A percentile compares a stretch with the other conserved stretches of the same genome.
These are phyloP conservation scores for Rossbeevera mucosa DNA, from an alignment of 768 basidiomycete species.

Conservation along the genomic window DNA sequence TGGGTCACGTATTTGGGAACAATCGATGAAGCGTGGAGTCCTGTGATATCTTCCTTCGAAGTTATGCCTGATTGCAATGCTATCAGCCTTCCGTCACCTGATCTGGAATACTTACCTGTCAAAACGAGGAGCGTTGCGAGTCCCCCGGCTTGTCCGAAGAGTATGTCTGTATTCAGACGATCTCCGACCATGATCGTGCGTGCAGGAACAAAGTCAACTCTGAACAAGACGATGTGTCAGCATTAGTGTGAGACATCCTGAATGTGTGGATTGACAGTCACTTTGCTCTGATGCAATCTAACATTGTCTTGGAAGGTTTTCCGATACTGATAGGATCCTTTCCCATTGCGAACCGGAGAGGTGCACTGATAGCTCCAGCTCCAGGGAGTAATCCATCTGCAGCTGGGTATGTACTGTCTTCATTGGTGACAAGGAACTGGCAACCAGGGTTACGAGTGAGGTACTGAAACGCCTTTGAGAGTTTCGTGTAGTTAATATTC, in stretches of 20 bases:
- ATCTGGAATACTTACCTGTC: constrained; percentile 54
- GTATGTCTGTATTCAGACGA: constrained; percentile 91
- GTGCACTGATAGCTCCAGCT: constrained; percentile 79
- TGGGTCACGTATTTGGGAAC: constrained; percentile 78
- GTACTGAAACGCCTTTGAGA: constrained; percentile 89
- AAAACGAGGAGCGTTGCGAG: constrained; percentile 86
- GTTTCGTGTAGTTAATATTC: constrained; percentile 87
- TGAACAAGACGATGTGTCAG: constrained; percentile 33
- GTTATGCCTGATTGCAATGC: constrained; percentile 59
- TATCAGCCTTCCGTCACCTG: background rate
- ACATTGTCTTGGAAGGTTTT: constrained; percentile 88
- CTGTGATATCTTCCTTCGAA: constrained; percentile 65
- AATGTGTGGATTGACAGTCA: constrained; percentile 27
- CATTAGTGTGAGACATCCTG: constrained; percentile 5
- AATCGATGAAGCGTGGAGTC: constrained; percentile 62
- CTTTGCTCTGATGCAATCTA: constrained; percentile 87
- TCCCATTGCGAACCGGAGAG: constrained; percentile 68
- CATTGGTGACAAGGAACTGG: constrained; percentile 86
- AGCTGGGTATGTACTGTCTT: constrained; percentile 87
- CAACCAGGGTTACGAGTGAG: constrained; percentile 75
- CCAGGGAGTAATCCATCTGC: constrained; percentile 74
- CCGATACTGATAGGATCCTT: constrained; percentile 76
- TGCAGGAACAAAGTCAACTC: constrained; percentile 80
- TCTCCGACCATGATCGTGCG: constrained; percentile 95
- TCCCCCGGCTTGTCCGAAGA: constrained; percentile 86